Percentiles rank a stretch among this genome's conserved stretches.
phyloP scores from a whole-genome alignment of 1,284 basidiomycete species.

The Sporisorium iseilematis-ciliati region DNA sequence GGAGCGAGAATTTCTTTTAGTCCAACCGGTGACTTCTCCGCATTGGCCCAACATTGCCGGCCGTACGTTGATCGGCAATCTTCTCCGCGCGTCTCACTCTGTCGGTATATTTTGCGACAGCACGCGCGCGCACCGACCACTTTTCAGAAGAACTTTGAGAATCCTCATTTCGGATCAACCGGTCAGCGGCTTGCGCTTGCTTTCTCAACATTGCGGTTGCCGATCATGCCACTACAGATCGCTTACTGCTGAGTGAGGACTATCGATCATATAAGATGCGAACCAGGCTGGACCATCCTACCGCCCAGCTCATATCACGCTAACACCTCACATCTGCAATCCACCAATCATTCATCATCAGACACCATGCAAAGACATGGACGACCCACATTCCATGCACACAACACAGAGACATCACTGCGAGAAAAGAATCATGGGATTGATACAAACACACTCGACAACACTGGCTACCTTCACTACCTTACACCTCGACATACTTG shows the following conservation, averaged over 20 bases:
- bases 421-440: not conserved
- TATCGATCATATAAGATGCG: too few relatives aligned
- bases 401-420: not conserved
- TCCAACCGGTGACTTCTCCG: slow-evolving; percentile 49
- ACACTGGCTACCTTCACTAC: not conserved
- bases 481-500: slow-evolving; percentile 52
- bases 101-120: slow-evolving; percentile 2
- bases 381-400: too few relatives aligned
- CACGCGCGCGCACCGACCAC: slow-evolving; percentile 4
- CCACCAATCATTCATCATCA: not conserved
- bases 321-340: slow-evolving; percentile 2
- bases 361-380: not conserved
- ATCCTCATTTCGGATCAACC: too few relatives aligned
- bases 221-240: too few relatives aligned
- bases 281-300: too few relatives aligned
- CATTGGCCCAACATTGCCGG: slow-evolving; percentile 24
- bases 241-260: too few relatives aligned
- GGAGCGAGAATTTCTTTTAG: too few relatives aligned
- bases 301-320: too few relatives aligned
- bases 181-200: too few relatives aligned
- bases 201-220: too few relatives aligned
- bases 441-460: not conserved
- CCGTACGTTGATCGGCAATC: slow-evolving; percentile 18
- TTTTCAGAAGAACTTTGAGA: not conserved
- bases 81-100: slow-evolving; percentile 2